Conservation (phyloP, 331 rosid genomes). For the Phaseolus coccineus region DNA sequence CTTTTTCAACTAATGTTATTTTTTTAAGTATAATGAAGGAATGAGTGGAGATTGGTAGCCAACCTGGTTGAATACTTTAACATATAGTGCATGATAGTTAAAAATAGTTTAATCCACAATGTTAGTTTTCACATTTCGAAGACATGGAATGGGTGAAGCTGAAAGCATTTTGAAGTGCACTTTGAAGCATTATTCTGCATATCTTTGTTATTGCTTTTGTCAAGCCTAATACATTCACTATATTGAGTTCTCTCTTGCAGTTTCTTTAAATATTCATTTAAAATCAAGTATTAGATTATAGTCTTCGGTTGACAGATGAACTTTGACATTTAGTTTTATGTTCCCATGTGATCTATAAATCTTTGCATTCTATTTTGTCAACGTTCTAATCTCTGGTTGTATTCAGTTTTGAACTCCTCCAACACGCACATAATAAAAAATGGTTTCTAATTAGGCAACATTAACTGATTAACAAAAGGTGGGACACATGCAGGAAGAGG, state of each 20-base stretch:
- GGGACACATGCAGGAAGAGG: conserved; percentile 64
- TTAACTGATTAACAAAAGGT: conserved; percentile 25
- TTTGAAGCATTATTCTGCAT: conserved; percentile 18
- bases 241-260: conserved; percentile 20
- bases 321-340: conserved; percentile 18
- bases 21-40: conserved; percentile 33
- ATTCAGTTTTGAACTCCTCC: background rate
- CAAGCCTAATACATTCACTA: background rate
- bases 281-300: background rate
- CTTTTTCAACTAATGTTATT: conserved; percentile 20
- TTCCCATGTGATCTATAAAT: conserved; percentile 3
- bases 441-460: background rate
- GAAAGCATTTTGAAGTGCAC: conserved; percentile 25
- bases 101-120: background rate
- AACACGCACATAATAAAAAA: background rate
- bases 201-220: background rate
- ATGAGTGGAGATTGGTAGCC: conserved; percentile 15
- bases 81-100: background rate
- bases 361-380: background rate
- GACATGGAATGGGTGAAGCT: conserved; percentile 30
- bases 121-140: conserved; percentile 2
- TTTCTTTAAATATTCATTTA: background rate
- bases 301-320: conserved; percentile 14
- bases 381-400: background rate
- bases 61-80: conserved; percentile 35